Evolutionary conservation across 1,284 basidiomycete species (phyloP).

Genomic region (Schizopora paradoxa): DNA sequence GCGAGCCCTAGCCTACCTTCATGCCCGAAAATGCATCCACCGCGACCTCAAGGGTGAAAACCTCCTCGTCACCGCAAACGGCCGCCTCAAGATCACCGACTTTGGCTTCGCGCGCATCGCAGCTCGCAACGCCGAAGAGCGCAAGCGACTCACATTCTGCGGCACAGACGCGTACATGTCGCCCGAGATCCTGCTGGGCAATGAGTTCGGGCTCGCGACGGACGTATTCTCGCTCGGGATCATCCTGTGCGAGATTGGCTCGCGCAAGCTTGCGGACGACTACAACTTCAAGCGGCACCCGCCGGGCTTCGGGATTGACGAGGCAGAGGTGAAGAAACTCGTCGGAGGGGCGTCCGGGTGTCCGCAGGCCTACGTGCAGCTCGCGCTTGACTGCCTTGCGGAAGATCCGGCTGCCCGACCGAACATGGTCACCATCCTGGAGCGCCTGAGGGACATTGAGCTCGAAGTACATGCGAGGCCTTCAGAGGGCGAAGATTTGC

Average conservation of each 20-base stretch:
- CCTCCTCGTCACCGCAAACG: conserved; percentile 88
- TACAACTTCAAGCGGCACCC: conserved; percentile 73
- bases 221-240: conserved; percentile 94
- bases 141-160: conserved; percentile 89
- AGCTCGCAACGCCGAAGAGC: conserved; percentile 86
- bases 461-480: conserved; percentile 70
- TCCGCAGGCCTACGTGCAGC: conserved; percentile 70
- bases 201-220: conserved; percentile 88
- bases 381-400: conserved; percentile 76
- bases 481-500: conserved; percentile 57
- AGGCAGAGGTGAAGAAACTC: conserved; percentile 63
- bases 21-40: conserved; percentile 84
- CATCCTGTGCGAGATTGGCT: conserved; percentile 89
- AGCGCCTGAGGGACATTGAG: conserved; percentile 73
- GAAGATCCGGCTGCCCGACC: conserved; percentile 71
- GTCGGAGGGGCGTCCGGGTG: conserved; percentile 62
- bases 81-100: conserved; percentile 93
- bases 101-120: conserved; percentile 95
- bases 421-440: conserved; percentile 71
- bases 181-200: conserved; percentile 89
- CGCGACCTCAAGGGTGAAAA: conserved; percentile 97
- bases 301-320: conserved; percentile 76
- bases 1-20: conserved; percentile 93
- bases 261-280: conserved; percentile 81
- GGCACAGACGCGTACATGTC: conserved; percentile 94